Evolutionary conservation across 495 filamentous ascomycete genomes (phyloP), one percentile per base, ranked within the genome.

Genomic region (Darksidea phi): DNA sequence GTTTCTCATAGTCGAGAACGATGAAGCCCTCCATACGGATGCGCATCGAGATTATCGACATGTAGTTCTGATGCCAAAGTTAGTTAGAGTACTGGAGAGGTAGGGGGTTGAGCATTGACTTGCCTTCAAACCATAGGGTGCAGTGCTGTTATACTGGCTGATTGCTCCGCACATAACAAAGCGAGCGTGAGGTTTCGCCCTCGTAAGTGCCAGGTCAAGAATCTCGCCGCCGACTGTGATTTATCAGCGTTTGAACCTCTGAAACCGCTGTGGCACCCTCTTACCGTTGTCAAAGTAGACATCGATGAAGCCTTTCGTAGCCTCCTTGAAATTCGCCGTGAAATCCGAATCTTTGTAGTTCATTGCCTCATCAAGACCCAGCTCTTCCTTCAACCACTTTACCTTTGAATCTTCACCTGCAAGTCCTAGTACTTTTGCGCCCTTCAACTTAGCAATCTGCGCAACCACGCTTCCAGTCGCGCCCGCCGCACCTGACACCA

Each of bases 401-500:
- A 61, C 54, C 52, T 72, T 72, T n/a, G n/a, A n/a, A 4, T 80
- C 79, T 13, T 70, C 63, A 48, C 70, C 76, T 6, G 80, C 79
- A 32, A 84, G 55, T 1, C 81, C 81, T 15, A 84, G 65, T 2
- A 84, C 80, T 71, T 77, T 76, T 1, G 80, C 80, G 5, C 84
- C 85, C 67, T 81, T 78, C 43, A 85, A 73, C 72, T 84, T 86
- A 1, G 82, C 82, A 68, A 88, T 87, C 74, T 90, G 87, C 3
- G 84, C 86, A 12, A 78, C 86, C 0, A 88, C 78, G 61, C 79
- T 83, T 0, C 87, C 88, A 8, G 86, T 89, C 0, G 86, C 87
- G 10, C 87, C 87, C 4, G 88, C 88, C 3, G 86, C 86, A 0
- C 83, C 85, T 20, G 83, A 85, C 0, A 88, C 80, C 12, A 88